Percentiles rank a stretch among this genome's conserved stretches.
These are phyloP conservation scores for Podospora bellae-mahoneyi DNA, from an alignment of 495 filamentous ascomycete species.

Conservation along the genomic window DNA sequence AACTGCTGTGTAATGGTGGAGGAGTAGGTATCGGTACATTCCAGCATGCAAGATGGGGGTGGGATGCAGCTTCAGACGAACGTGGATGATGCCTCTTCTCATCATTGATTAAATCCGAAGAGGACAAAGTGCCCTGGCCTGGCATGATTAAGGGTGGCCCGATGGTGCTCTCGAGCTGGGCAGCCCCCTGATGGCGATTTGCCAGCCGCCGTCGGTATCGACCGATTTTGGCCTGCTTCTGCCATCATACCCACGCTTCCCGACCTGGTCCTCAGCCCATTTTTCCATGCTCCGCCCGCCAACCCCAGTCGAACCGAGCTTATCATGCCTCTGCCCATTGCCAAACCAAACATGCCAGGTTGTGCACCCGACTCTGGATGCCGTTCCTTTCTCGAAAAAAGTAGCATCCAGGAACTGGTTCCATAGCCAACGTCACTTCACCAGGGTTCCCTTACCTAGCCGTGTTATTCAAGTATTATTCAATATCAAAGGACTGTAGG, in stretches of 20 bases:
- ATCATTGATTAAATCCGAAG: constrained; percentile 4
- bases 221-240: constrained; percentile 33
- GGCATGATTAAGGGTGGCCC: constrained; percentile 37
- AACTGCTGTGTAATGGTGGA: not conserved
- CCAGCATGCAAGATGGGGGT: not conserved
- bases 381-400: not conserved
- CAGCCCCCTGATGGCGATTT: constrained; percentile 26
- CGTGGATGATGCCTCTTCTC: not conserved
- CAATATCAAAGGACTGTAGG: not conserved
- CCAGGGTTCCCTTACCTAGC: not conserved
- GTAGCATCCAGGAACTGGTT: not conserved
- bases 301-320: constrained; percentile 17
- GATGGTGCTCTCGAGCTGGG: constrained; percentile 24
- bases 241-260: constrained; percentile 27
- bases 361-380: constrained; percentile 7
- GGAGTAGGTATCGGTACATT: not conserved
- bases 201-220: constrained; percentile 31
- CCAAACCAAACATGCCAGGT: constrained; percentile 6
- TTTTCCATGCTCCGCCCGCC: constrained; percentile 31
- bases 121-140: constrained; percentile 8
- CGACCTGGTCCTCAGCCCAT: constrained; percentile 35
- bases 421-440: not conserved
- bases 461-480: not conserved
- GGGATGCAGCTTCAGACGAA: constrained; percentile 7
- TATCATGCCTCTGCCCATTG: constrained; percentile 18